Evolutionary conservation across 1,139 yeast species (phyloP), one percentile per base, ranked within the genome.

Genomic region (Geotrichum australiense): DNA sequence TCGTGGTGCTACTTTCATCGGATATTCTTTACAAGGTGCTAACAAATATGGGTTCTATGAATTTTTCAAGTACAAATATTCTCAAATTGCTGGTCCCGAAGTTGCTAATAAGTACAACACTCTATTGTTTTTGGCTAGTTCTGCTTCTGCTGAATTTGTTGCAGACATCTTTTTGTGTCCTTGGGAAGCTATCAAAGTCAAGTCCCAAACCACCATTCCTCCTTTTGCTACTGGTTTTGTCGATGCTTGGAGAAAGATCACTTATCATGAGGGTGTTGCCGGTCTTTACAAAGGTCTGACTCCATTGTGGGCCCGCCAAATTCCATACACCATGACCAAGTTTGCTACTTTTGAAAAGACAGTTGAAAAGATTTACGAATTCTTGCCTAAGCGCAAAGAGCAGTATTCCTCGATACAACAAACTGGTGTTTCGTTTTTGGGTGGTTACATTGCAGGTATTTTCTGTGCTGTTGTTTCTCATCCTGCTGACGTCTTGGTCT

Each of bases 401-500:
- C 70, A 73, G 38, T 71, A 72, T 59, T 53, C 69, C 3, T 51
- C 65, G 24, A 40, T 73, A 27, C 78, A 77, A 57, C 91, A 83
- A 61, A 83, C 91, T 10, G 86, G 89, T 33, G 86, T 83, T 21
- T 80, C 89, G 11, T 83, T 83, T 62, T 66, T 75, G 35, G 89
- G 89, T 60, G 93, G 94, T 56, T 82, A 82, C 62, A 72, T 82
- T 55, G 94, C 93, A 7, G 94, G 93, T 73, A 78, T 83, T 37
- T 73, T 81, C 61, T 81, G 93, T 70, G 93, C 94, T 1, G 64
- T 78, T 29, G 84, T 81, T 2, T 81, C 93, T 6, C 93, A 83
- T 57, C 94, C 94, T 11, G 93, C 93, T 5, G 94, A 83, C 61
- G 91, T 82, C 20, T 76, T 83, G 86, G 93, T 83, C 15, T 79